Conservation (phyloP, 1,139 yeast genomes). For the Geotrichum siamense region DNA sequence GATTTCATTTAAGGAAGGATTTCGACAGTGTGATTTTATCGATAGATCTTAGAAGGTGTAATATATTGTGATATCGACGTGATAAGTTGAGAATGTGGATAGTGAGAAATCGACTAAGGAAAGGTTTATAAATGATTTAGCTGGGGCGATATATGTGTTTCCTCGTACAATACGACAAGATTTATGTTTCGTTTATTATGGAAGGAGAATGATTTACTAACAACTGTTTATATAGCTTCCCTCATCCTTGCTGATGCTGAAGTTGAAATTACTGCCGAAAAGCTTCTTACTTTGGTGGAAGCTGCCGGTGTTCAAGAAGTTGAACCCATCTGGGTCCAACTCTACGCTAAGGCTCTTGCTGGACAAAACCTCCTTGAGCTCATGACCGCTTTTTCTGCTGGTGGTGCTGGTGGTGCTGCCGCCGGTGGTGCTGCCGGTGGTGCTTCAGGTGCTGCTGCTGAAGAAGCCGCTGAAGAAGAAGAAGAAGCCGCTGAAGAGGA, state of each 20-base stretch:
- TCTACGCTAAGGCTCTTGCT: slow-evolving; percentile 86
- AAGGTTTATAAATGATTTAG: too few relatives aligned
- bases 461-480: slow-evolving; percentile 49
- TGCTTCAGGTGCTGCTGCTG: slow-evolving; percentile 55
- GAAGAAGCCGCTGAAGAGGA: slow-evolving; percentile 32
- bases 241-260: slow-evolving; percentile 97
- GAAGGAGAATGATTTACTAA: too few relatives aligned
- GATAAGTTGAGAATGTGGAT: too few relatives aligned
- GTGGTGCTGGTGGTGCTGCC: slow-evolving; percentile 66
- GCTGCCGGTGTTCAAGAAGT: slow-evolving; percentile 80
- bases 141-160: too few relatives aligned
- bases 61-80: too few relatives aligned
- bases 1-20: too few relatives aligned
- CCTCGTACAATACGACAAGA: too few relatives aligned
- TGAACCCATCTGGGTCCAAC: slow-evolving; percentile 48
- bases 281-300: slow-evolving; percentile 73
- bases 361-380: slow-evolving; percentile 40
- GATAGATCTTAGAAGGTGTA: too few relatives aligned
- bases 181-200: too few relatives aligned
- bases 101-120: too few relatives aligned
- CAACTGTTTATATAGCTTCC: slow-evolving; percentile 59
- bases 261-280: slow-evolving; percentile 88
- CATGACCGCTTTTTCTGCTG: slow-evolving; percentile 84
- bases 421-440: slow-evolving; percentile 52
- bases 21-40: too few relatives aligned